These are phyloP conservation scores for Linnemannia schmuckeri DNA, from an alignment of 192 early-diverging fungal species.

Conservation along the genomic window DNA sequence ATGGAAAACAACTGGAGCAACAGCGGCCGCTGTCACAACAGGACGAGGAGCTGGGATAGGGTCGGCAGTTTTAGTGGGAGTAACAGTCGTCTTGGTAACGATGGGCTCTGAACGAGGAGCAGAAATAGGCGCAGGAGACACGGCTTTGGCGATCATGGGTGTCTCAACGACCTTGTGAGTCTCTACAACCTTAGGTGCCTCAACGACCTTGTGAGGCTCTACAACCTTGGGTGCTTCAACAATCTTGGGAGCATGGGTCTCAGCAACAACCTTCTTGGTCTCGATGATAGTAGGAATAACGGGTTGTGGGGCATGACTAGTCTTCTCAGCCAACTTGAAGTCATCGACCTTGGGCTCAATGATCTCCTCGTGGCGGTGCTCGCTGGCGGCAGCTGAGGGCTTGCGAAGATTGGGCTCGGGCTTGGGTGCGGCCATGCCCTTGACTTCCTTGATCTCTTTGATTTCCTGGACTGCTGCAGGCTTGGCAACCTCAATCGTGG, in stretches of 20 bases:
- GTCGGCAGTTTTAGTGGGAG: background rate
- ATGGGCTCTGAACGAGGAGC: background rate
- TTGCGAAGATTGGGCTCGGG: background rate
- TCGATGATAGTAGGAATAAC: background rate
- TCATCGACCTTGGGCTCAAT: background rate
- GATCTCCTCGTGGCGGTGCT: background rate
- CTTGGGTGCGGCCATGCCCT: background rate
- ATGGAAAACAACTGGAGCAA: background rate
- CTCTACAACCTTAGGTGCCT: background rate
- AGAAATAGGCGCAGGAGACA: background rate
- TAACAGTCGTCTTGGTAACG: background rate
- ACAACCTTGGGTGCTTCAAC: background rate
- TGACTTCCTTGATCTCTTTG: constrained; percentile 1
- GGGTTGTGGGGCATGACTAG: background rate
- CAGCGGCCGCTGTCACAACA: background rate
- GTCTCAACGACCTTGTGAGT: background rate
- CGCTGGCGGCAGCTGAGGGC: background rate
- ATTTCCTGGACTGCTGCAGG: background rate
- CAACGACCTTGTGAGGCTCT: background rate
- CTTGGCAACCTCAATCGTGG: background rate
- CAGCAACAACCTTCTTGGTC: background rate
- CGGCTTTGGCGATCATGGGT: background rate
- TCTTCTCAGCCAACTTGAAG: background rate
- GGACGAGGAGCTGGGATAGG: background rate
- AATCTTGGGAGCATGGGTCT: background rate